Evolutionary conservation across 345 rosid genomes (phyloP), one percentile per base, ranked within the genome.

Genomic region (Psidium friedrichsthalianum): DNA sequence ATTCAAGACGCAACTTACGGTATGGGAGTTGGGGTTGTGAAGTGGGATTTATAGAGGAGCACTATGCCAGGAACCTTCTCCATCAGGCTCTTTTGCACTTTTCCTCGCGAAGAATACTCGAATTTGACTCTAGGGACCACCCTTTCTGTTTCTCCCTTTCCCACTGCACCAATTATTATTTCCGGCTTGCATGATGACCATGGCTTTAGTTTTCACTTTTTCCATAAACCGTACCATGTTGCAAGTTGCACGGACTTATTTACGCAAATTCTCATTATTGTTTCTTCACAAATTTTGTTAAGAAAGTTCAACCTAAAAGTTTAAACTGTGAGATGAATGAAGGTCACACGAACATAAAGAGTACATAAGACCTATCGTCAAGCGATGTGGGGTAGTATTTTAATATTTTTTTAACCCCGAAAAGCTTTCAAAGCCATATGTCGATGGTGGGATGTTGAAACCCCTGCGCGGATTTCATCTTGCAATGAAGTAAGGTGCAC

Each of bases 291-390:
- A 14, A 16, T 61, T 61, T 4, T 8, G 18, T 61, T 64, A 29
- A 64, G 18, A 29, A 29, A 36, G 76, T 64, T 11, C 1, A 14
- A 1, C 5, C 0, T 5, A 64, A 64, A 64, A 64, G 2, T 2
- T 29, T 16, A 64, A 64, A 64, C 3, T 64, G 10, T 32, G 0
- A 64, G 0, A 5, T 29, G 3, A 29, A 29, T 1, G 0, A 6
- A 29, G 6, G 18, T 1, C 44, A 64, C 12, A 3, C 6, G 1
- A 20, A 55, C 3, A 55, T 6, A 55, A 64, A 64, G 1, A 29
- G 3, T 64, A 16, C 16, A 6, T 15, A 20, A 3, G 1, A 64
- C 3, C 0, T 64, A 5, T 36, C 29, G 2, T 64, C 1, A 4
- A 1, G 76, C 11, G 5, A 32, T 1, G 0, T 16, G 2, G 0